Conservation (phyloP, 2,329 filamentous ascomycete species). For the Monosporascus sp. region DNA sequence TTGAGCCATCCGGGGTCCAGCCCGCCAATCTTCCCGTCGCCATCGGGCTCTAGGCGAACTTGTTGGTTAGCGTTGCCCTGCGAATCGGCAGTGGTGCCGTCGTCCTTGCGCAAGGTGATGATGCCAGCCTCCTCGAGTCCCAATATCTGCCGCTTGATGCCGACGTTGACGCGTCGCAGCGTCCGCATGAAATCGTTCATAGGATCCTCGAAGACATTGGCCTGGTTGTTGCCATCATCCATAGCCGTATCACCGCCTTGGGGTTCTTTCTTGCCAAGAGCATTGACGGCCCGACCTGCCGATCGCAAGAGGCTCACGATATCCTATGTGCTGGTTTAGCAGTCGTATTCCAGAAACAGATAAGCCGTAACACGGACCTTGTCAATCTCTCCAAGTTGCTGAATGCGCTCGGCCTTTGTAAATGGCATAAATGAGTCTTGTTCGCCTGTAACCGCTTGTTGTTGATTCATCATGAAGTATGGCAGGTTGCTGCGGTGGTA, state of each 20-base stretch:
- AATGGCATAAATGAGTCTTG: slow-evolving; percentile 46
- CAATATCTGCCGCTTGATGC: slow-evolving; percentile 69
- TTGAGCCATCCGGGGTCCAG: slow-evolving; percentile 89
- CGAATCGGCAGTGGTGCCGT: slow-evolving; percentile 20
- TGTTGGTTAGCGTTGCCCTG: slow-evolving; percentile 17
- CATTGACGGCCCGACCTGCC: slow-evolving; percentile 58
- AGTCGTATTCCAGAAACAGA: neutral
- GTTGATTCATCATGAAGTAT: neutral
- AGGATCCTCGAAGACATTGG: slow-evolving; percentile 51
- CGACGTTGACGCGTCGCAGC: slow-evolving; percentile 69
- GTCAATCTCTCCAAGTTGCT: slow-evolving; percentile 76
- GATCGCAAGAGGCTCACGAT: slow-evolving; percentile 47
- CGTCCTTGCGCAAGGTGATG: slow-evolving; percentile 43
- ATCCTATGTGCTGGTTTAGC: slow-evolving; percentile 25
- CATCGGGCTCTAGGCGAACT: slow-evolving; percentile 47
- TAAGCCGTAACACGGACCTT: slow-evolving; percentile 38
- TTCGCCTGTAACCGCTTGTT: slow-evolving; percentile 12
- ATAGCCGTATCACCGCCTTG: slow-evolving; percentile 21
- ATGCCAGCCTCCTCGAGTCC: slow-evolving; percentile 79
- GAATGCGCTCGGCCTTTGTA: slow-evolving; percentile 70
- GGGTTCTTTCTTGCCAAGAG: slow-evolving; percentile 48
- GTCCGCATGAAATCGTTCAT: slow-evolving; percentile 65
- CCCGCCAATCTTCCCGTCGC: slow-evolving; percentile 48
- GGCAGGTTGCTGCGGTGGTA: no score
- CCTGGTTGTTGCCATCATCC: slow-evolving; percentile 39